Base-by-base conservation (phyloP, 2,329 filamentous ascomycete species). In the Tolypocladium pustulatum region DNA sequence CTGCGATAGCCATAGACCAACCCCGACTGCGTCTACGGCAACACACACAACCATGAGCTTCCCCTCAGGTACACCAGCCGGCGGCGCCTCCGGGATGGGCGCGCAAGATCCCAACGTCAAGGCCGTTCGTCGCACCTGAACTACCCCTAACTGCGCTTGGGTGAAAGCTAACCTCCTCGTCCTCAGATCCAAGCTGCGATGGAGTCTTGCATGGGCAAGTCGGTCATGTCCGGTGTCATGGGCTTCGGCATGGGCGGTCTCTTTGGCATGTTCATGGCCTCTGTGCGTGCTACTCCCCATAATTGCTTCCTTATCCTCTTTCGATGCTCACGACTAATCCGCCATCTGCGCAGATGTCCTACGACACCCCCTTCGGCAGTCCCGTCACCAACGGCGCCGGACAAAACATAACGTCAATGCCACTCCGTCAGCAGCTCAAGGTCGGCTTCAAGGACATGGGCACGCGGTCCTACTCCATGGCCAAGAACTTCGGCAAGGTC, bases 211-310 rank as follows among this genome's bases (percentile, higher is more conserved):
- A 85, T 88, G 30, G 87, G 87, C 59, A 99, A 99, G 75, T 89
- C 91, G 22, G 87, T 85, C 65, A 88, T 99, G 75, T 89, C 92
- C 0, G 94, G 93, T 59, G 90, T 88, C 30, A 95, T 95, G 84
- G 94, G 94, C 20, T 97, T 97, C 68, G 94, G 87, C 41, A 87
- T 99, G 64, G 94, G 94, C 62, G 94, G 91, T 68, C 79, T 95
- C 51, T 99, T 99, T 66, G 94, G 94, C 65, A 82, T 97, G 68
- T 99, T 99, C 79, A 99, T 97, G 93, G 91, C 92, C 60, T 94
- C 90, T 69, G 91, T 96, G 85, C 63, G 88, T 41, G 7, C 40
- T 37, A 61, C 58, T 56, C 55, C 57, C 41, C 41, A 38, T 5
- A 5, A 9, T 25, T 15, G n/a, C 40, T 25, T 7, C 40, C 12